Base-by-base conservation (phyloP, 1,284 basidiomycete genomes). In the Abortiporus biennis region DNA sequence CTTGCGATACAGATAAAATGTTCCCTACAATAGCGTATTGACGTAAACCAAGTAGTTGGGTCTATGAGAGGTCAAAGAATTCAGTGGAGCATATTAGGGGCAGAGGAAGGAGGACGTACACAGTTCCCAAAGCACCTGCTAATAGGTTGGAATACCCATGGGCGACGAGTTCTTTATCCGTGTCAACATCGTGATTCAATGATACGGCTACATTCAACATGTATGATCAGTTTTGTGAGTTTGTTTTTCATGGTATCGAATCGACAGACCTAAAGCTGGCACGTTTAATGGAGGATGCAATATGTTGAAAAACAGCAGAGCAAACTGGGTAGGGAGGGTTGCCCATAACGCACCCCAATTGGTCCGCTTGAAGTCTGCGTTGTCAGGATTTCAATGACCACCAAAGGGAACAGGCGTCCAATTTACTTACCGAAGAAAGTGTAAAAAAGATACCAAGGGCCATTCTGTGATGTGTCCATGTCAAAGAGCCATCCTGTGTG, bases 271-370 rank as follows among this genome's bases (percentile, higher is more conserved):
- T 8, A 99, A 70, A 4, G 94, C 92, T 2, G 95, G 95, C 2
- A 97, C 89, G 52, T 95, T 95, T 41, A 95, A 68, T 29, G 92
- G 92, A 8, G 96, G 94, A 58, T 98, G 95, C 9, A 99, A 65
- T 40, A 98, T 83, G 49, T 96, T 92, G 64, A 95, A 94, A 61
- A 94, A 93, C 30, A 93, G 84, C 79, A 89, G 53, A 12, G 85
- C 86, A 43, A 90, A 75, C 53, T 90, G 86, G 1, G 87, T 90
- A 1, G 91, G 91, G 56, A 94, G 63, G 0, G 85, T 87, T 1
- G 71, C 62, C 82, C 82, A 87, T 33, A 93, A 69, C 0, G 80
- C 76, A 1, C 56, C 60, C 66, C 80, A 88, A 30, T 67, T 68
- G 15, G 86, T 78, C 16, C 75, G 67, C 3, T 61, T 54, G 48